Evolutionary conservation across 257 asterid species (phyloP).

Genomic region (Haberlea rhodopensis): DNA sequence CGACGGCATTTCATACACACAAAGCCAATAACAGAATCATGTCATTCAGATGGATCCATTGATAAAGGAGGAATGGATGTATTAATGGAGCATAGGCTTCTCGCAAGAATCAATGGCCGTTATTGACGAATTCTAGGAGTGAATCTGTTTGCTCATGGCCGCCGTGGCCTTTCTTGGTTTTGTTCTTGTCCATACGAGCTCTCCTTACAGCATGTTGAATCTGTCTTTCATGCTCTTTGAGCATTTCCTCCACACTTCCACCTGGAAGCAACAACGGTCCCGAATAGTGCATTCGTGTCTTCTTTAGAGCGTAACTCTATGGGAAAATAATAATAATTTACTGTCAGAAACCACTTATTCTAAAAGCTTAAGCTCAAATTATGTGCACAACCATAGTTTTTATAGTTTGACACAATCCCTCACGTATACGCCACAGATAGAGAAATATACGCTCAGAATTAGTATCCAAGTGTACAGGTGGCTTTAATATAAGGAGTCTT

Average conservation of each 20-base stretch:
- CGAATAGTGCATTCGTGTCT: slow-evolving; percentile 67
- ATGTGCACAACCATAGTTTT: neutral
- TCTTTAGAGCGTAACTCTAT: slow-evolving; percentile 54
- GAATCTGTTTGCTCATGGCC: slow-evolving; percentile 62
- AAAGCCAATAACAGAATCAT: neutral
- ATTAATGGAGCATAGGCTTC: slow-evolving; percentile 17
- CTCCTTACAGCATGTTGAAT: slow-evolving; percentile 81
- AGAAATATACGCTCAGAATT: neutral
- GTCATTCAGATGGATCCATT: slow-evolving; percentile 7
- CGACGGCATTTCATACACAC: neutral
- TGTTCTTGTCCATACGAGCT: slow-evolving; percentile 65
- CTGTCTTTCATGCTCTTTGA: slow-evolving; percentile 74
- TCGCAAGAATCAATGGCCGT: slow-evolving; percentile 39
- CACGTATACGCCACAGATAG: neutral
- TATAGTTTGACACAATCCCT: too few species aligned
- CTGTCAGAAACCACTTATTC: neutral
- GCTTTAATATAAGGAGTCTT: neutral
- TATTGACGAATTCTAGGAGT: slow-evolving; percentile 49
- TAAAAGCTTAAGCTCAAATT: neutral
- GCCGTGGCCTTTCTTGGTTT: slow-evolving; percentile 33
- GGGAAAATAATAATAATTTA: neutral
- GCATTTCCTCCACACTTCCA: slow-evolving; percentile 76
- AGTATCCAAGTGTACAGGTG: neutral
- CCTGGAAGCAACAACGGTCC: slow-evolving; percentile 72
- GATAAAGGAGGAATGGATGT: slow-evolving; percentile 16